Percentiles rank a stretch among this genome's conserved stretches.
Conservation (phyloP, 140 eudicot genomes). For the Bidens hawaiensis region DNA sequence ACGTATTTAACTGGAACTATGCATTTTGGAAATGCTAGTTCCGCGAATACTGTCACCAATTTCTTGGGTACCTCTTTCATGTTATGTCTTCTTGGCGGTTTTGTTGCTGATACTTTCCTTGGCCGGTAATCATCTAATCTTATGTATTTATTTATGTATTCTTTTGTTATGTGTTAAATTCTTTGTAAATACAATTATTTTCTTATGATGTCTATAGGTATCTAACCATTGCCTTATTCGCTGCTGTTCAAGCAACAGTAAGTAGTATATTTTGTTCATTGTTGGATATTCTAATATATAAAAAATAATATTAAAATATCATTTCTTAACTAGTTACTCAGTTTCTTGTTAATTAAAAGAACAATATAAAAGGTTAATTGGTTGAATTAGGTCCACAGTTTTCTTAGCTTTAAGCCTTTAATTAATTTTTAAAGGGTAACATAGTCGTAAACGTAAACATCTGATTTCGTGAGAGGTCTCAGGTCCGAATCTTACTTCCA, state of each 20-base stretch:
- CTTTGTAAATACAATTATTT: neutral
- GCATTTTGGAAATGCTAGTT: slow-evolving; percentile 82
- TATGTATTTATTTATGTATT: neutral
- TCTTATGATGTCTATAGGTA: slow-evolving; percentile 35
- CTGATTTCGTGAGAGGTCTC: no score
- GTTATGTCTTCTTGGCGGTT: slow-evolving; percentile 84
- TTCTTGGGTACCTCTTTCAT: slow-evolving; percentile 84
- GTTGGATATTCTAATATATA: neutral
- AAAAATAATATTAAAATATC: no score
- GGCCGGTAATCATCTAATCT: slow-evolving; percentile 45
- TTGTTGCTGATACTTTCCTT: slow-evolving; percentile 74
- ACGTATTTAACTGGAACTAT: slow-evolving; percentile 71
- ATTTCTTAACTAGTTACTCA: neutral
- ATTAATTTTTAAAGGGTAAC: no score
- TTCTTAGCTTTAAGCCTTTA: no score
- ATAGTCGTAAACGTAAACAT: no score
- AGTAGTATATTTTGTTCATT: slow-evolving; percentile 4
- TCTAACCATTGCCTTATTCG: slow-evolving; percentile 58
- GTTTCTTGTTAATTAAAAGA: neutral
- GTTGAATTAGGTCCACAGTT: slow-evolving; percentile 12
- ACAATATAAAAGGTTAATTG: no score
- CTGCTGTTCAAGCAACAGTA: slow-evolving; percentile 57
- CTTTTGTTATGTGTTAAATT: neutral
- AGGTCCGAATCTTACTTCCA: no score
- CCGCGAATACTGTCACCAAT: slow-evolving; percentile 80